Conservation (phyloP, 2,329 filamentous ascomycete genomes). For the Paracorniculantispora psalliotae region DNA sequence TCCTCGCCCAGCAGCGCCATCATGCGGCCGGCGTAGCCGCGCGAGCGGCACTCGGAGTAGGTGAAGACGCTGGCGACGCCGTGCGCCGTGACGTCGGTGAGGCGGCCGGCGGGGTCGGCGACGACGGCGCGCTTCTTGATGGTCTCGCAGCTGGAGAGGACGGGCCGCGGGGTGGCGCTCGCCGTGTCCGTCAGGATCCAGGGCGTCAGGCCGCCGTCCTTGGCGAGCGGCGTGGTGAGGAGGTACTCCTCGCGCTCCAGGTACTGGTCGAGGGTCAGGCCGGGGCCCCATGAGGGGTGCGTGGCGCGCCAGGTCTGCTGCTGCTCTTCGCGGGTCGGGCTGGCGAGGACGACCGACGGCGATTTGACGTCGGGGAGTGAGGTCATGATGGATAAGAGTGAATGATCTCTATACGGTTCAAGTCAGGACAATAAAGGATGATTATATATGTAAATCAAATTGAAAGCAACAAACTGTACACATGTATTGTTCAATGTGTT, state of each 20-base stretch:
- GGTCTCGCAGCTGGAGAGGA: constrained; percentile 61
- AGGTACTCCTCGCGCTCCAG: constrained; percentile 55
- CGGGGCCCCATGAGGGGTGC: constrained; percentile 53
- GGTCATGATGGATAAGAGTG: constrained; percentile 3
- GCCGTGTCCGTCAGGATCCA: constrained; percentile 57
- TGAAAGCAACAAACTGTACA: too few relatives aligned
- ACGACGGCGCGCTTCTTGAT: constrained; percentile 55
- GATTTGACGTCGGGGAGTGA: constrained; percentile 3
- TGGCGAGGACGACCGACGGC: constrained; percentile 39
- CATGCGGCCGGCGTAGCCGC: constrained; percentile 75
- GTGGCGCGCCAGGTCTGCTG: constrained; percentile 50
- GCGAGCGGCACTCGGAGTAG: constrained; percentile 58
- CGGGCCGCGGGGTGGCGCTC: constrained; percentile 38
- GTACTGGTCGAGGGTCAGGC: constrained; percentile 51
- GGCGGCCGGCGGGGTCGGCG: constrained; percentile 27
- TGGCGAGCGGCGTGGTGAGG: constrained; percentile 51
- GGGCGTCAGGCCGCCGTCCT: constrained; percentile 52
- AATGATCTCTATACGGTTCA: neutral
- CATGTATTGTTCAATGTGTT: too few relatives aligned
- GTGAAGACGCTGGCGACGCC: constrained; percentile 80
- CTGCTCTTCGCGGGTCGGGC: constrained; percentile 54
- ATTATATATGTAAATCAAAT: neutral
- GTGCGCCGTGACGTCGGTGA: constrained; percentile 57
- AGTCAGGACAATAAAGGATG: neutral
- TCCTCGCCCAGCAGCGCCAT: constrained; percentile 56